Conservation (phyloP, 1,139 yeast species). For the Geotrichum klebahnii region DNA sequence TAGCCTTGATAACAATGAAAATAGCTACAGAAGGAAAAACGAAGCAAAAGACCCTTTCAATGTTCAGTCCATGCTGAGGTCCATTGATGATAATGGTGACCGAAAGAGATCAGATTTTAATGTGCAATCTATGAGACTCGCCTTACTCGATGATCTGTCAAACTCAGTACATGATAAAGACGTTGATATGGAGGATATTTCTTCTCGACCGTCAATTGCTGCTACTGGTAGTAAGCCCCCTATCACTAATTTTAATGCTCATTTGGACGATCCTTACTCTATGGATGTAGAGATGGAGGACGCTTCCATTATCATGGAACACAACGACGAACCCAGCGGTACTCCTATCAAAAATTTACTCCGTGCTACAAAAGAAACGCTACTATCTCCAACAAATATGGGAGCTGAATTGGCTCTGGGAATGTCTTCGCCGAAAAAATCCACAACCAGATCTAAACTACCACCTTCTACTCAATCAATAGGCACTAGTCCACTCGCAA, state of each 20-base stretch:
- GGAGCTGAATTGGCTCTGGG: conserved; percentile 21
- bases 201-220: not conserved
- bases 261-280: not conserved
- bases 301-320: not conserved
- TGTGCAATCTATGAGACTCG: conserved; percentile 7
- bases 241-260: not conserved
- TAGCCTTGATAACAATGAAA: not conserved
- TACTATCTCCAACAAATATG: conserved; percentile 20
- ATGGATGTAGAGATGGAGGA: conserved; percentile 10
- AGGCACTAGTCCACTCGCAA: conserved; percentile 1
- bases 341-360: conserved; percentile 1
- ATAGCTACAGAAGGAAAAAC: not conserved
- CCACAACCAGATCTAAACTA: not conserved
- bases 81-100: conserved; percentile 1
- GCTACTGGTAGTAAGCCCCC: not conserved
- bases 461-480: not conserved
- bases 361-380: conserved; percentile 9
- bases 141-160: conserved; percentile 7
- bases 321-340: not conserved
- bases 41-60: conserved; percentile 16
- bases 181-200: conserved; percentile 15
- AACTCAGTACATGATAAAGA: not conserved
- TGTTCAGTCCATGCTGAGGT: conserved; percentile 13
- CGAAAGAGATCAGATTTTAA: not conserved
- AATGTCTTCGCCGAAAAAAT: not conserved